A percentile compares a stretch with the other conserved stretches of the same genome.
Evolutionary conservation across 257 asterid genomes (phyloP).

Genomic region (Paulownia fortunei): DNA sequence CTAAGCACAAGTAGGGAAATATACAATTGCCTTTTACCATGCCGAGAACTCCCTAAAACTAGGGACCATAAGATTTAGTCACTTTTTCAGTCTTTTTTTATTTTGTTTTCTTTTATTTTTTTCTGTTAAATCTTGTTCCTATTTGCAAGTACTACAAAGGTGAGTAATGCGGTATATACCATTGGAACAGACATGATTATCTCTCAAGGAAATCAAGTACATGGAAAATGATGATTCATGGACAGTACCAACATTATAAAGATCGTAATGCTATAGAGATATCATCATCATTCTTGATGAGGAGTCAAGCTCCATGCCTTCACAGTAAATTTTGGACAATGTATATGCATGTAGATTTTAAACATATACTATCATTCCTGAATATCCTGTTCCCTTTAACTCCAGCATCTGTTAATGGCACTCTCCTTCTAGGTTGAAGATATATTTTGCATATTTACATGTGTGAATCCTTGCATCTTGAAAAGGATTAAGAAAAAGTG

Average conservation of each 20-base stretch:
- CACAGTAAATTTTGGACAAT: background rate
- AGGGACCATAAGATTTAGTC: background rate
- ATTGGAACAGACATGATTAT: background rate
- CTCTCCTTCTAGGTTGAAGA: background rate
- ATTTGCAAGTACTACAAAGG: slow-evolving; percentile 8
- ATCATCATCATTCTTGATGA: background rate
- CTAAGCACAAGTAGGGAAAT: no score
- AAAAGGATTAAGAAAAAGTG: background rate
- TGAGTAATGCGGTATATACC: background rate
- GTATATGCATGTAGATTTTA: background rate
- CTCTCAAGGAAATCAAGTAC: background rate
- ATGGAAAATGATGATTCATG: background rate
- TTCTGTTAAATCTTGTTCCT: background rate
- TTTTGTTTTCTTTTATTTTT: background rate
- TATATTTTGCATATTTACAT: background rate
- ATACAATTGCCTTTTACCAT: background rate
- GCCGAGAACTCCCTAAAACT: background rate
- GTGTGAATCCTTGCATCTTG: background rate
- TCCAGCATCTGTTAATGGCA: background rate
- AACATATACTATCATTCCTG: background rate
- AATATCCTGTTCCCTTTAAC: background rate
- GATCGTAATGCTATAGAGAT: background rate
- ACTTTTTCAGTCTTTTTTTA: background rate
- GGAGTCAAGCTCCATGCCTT: background rate
- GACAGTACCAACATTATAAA: background rate